phyloP scores from a whole-genome alignment of 2,329 filamentous ascomycete species.

The Elsinoe batatas region DNA sequence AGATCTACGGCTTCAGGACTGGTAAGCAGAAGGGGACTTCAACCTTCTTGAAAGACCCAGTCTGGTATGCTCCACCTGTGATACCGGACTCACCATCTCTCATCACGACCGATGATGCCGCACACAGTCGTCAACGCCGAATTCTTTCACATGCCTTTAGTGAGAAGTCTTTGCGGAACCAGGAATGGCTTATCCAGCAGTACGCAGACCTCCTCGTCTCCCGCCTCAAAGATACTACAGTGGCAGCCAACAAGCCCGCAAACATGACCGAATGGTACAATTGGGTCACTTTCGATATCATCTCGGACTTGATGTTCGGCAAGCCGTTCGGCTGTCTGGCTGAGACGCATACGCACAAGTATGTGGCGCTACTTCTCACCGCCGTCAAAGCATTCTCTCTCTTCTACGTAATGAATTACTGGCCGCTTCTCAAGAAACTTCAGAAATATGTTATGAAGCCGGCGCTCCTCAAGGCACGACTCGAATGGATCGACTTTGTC shows the following conservation, averaged over 20 bases:
- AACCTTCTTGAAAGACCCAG: constrained; percentile 29
- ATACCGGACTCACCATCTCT: constrained; percentile 24
- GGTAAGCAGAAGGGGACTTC: constrained; percentile 28
- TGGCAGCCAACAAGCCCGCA: constrained; percentile 12
- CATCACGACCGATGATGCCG: constrained; percentile 22
- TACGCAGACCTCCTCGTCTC: constrained; percentile 33
- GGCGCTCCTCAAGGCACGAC: constrained; percentile 17
- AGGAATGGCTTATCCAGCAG: constrained; percentile 30
- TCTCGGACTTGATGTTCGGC: constrained; percentile 29
- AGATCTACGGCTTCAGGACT: constrained; percentile 34
- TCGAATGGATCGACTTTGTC: constrained; percentile 21
- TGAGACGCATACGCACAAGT: constrained; percentile 22
- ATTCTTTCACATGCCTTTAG: constrained; percentile 34
- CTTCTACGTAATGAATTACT: constrained; percentile 21
- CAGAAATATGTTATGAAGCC: constrained; percentile 17
- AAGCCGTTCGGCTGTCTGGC: constrained; percentile 24
- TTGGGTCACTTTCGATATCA: constrained; percentile 32
- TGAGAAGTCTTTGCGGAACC: constrained; percentile 32
- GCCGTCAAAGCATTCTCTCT: constrained; percentile 22
- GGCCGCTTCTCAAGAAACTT: constrained; percentile 17
- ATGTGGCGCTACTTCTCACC: constrained; percentile 23
- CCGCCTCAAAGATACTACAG: constrained; percentile 20
- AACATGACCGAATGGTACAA: constrained; percentile 27
- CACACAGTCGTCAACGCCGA: constrained; percentile 29
- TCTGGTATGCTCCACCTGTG: constrained; percentile 26